Evolutionary conservation across 805 yeast genomes (phyloP).

Genomic region (Teunomyces pallodes): DNA sequence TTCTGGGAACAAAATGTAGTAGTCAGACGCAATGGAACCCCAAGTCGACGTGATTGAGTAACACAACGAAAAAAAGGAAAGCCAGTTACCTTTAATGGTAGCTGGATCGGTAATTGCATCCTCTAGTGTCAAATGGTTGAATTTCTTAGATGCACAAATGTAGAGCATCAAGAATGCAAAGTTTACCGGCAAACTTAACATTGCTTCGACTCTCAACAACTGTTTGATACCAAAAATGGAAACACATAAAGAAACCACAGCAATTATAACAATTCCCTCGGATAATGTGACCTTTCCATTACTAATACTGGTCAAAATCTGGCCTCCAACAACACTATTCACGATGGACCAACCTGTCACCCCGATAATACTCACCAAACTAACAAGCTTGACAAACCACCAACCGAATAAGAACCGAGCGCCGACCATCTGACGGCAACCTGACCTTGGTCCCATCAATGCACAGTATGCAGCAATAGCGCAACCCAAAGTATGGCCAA

Average conservation of each 20-base stretch:
- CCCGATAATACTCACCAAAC: slow-evolving; percentile 69
- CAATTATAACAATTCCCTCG: slow-evolving; percentile 72
- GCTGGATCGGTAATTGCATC: slow-evolving; percentile 33
- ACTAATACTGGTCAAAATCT: slow-evolving; percentile 66
- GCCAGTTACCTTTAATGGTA: slow-evolving; percentile 63
- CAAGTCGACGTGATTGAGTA: slow-evolving; percentile 84
- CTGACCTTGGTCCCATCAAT: slow-evolving; percentile 86
- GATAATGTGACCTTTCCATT: slow-evolving; percentile 64
- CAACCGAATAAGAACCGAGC: slow-evolving; percentile 81
- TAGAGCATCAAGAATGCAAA: slow-evolving; percentile 67
- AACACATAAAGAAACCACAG: slow-evolving; percentile 59
- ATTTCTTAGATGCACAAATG: slow-evolving; percentile 54
- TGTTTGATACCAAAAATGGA: slow-evolving; percentile 79
- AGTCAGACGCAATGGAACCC: slow-evolving; percentile 86
- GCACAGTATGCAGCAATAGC: slow-evolving; percentile 79
- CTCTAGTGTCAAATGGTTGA: slow-evolving; percentile 30
- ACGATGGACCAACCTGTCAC: slow-evolving; percentile 93
- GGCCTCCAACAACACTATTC: slow-evolving; percentile 87
- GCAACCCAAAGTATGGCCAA: slow-evolving; percentile 69
- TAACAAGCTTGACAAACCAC: slow-evolving; percentile 77
- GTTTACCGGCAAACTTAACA: slow-evolving; percentile 66
- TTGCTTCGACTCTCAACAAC: slow-evolving; percentile 64
- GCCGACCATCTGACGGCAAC: slow-evolving; percentile 84
- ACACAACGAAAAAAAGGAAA: slow-evolving; percentile 68
- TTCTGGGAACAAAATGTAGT: slow-evolving; percentile 79